A percentile compares a stretch with the other conserved stretches of the same genome.
These are phyloP conservation scores for Cicer bijugum DNA, from an alignment of 306 rosid genomes.

Conservation along the genomic window DNA sequence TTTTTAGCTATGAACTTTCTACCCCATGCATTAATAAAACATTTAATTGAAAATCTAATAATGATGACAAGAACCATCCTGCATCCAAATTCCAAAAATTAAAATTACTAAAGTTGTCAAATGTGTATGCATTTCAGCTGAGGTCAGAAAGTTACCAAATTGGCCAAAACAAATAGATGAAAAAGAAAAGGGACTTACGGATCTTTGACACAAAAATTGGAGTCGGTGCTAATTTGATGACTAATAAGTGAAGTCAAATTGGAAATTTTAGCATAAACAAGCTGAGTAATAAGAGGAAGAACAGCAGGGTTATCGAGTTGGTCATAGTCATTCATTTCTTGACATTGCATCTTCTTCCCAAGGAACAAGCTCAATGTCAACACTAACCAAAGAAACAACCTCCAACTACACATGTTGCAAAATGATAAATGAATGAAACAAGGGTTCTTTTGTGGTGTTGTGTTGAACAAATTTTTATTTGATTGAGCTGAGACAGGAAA, in stretches of 20 bases:
- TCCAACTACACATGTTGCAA: constrained; percentile 26
- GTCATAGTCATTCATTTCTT: constrained; percentile 56
- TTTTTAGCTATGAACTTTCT: background rate
- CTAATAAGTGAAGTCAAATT: constrained; percentile 70
- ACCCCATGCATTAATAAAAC: background rate
- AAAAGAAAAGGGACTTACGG: constrained; percentile 56
- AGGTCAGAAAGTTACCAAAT: background rate
- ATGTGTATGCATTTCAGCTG: background rate
- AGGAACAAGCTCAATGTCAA: constrained; percentile 52
- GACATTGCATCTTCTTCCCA: constrained; percentile 51
- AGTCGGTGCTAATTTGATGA: constrained; percentile 51
- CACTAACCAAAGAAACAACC: constrained; percentile 40
- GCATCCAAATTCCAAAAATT: background rate
- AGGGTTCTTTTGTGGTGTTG: background rate
- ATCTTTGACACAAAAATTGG: constrained; percentile 79
- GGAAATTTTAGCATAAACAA: constrained; percentile 62
- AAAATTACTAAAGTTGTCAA: background rate
- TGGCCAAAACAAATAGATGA: background rate
- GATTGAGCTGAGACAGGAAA: no score
- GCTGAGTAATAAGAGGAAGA: constrained; percentile 68
- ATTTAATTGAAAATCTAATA: background rate
- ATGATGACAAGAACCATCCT: background rate
- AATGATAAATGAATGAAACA: background rate
- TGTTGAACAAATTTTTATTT: background rate
- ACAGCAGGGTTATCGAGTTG: constrained; percentile 67